Base-by-base conservation (phyloP, 1,284 basidiomycete species). In the Cerrena zonata region DNA sequence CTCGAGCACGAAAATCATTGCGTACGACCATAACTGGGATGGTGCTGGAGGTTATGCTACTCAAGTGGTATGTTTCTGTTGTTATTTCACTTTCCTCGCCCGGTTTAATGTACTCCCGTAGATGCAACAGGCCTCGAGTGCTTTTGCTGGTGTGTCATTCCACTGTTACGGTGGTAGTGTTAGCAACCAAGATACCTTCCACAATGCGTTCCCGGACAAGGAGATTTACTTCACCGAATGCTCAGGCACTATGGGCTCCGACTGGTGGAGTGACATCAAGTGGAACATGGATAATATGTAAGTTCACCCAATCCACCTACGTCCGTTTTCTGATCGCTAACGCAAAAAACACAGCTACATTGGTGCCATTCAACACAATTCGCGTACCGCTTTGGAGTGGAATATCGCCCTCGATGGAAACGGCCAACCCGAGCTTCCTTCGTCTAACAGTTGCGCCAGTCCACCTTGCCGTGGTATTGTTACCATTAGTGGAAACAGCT, bases 251-350 rank as follows among this genome's bases (percentile, higher is more conserved):
- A 61, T 73, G 44, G 75, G 75, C 23, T 77, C 76, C n/a, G 84
- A 89, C 62, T 89, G 85, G 85, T 89, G 86, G 85, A 71, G 67
- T 50, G 84, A 88, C 56, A 82, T 87, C 65, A 87, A 87, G 82
- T 87, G 83, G 85, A 83, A 85, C 58, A 82, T 86, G 75, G 77
- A 86, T 54, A 84, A 86, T 56, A 68, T 89, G 78, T 86, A 59
- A 52, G 75, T 61, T 15, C 15, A 47, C 36, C 0, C 25, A n/a
- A 15, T 10, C n/a, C n/a, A n/a, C n/a, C n/a, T n/a, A n/a, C n/a
- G n/a, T n/a, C n/a, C n/a, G n/a, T 47, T 27, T 15, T 47, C 13
- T 45, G 44, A n/a, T 45, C n/a, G n/a, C 37, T 39, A 15, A 39
- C 37, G 37, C 4, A 21, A 5, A 21, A 39, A 11, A 19, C 19